A percentile compares a stretch with the other conserved stretches of the same genome.
Evolutionary conservation across 2,329 filamentous ascomycete species (phyloP).

Genomic region (Trichophyton rubrum): DNA sequence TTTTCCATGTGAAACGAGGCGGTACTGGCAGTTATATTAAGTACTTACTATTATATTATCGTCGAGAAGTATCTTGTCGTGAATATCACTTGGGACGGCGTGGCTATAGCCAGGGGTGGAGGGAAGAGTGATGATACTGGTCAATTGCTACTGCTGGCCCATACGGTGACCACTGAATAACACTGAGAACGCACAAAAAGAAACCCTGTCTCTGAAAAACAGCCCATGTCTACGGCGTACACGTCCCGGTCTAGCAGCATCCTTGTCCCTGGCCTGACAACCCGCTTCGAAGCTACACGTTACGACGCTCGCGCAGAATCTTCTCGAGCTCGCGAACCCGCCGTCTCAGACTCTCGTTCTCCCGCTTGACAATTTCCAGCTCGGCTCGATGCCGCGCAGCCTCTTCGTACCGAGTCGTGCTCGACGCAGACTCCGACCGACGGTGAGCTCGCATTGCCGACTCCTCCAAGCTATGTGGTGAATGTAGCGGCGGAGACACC

Average conservation of each 20-base stretch:
- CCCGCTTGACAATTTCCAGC: slow-evolving; percentile 32
- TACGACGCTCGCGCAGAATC: slow-evolving; percentile 18
- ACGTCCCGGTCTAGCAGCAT: neutral
- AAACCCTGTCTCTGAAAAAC: neutral
- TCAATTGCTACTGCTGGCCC: neutral
- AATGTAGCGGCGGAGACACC: slow-evolving; percentile 16
- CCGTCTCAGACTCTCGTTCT: slow-evolving; percentile 35
- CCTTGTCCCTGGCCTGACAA: neutral
- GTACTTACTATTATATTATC: neutral
- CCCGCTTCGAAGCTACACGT: neutral
- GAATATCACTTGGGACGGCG: too few relatives aligned
- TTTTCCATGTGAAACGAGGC: slow-evolving; percentile 1
- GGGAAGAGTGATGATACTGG: neutral
- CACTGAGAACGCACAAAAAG: neutral
- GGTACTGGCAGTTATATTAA: neutral
- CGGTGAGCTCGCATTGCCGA: slow-evolving; percentile 9
- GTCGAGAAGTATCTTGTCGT: too few relatives aligned
- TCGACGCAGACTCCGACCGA: slow-evolving; percentile 19
- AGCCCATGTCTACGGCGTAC: neutral
- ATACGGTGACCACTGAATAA: neutral
- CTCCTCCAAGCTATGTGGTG: slow-evolving; percentile 21
- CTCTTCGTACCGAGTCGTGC: slow-evolving; percentile 32
- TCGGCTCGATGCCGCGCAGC: slow-evolving; percentile 31
- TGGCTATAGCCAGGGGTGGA: too few relatives aligned
- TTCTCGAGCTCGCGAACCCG: slow-evolving; percentile 35